Percentiles rank a stretch among this genome's conserved stretches.
These are phyloP conservation scores for Nakazawaea ambrosiae DNA, from an alignment of 805 yeast genomes.

Conservation along the genomic window DNA sequence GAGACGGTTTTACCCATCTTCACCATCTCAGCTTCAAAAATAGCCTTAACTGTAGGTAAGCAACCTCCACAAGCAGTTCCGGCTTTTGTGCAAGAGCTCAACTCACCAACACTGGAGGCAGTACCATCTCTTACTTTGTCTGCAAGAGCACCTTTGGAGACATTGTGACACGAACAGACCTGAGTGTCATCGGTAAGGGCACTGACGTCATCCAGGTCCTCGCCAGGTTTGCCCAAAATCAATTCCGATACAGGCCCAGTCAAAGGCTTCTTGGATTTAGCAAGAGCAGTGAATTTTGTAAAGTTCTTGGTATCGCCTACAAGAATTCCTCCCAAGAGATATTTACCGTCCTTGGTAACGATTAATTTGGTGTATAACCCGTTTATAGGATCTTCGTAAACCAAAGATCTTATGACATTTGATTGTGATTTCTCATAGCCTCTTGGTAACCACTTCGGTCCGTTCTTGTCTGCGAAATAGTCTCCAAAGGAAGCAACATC, in stretches of 20 bases:
- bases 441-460: slow-evolving; percentile 27
- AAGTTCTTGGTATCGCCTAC: slow-evolving; percentile 27
- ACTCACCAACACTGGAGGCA: slow-evolving; percentile 22
- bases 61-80: slow-evolving; percentile 34
- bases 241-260: slow-evolving; percentile 25
- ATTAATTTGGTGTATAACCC: slow-evolving; percentile 27
- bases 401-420: slow-evolving; percentile 17
- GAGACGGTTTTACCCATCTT: slow-evolving; percentile 26
- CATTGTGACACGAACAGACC: slow-evolving; percentile 30
- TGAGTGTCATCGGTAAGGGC: slow-evolving; percentile 27
- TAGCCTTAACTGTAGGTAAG: slow-evolving; percentile 28
- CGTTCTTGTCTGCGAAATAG: slow-evolving; percentile 27
- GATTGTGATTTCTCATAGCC: slow-evolving; percentile 15
- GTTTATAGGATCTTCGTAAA: slow-evolving; percentile 27
- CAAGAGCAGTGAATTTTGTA: slow-evolving; percentile 24
- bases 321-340: slow-evolving; percentile 29
- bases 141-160: slow-evolving; percentile 24
- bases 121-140: slow-evolving; percentile 23
- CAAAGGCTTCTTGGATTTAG: slow-evolving; percentile 22
- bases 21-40: slow-evolving; percentile 28
- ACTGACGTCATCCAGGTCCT: slow-evolving; percentile 23
- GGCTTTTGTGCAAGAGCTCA: slow-evolving; percentile 28
- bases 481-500: slow-evolving; percentile 33
- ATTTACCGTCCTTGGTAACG: slow-evolving; percentile 26
- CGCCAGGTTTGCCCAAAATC: slow-evolving; percentile 20